Evolutionary conservation across 305 asterid genomes (phyloP).

Genomic region (Stenogyne calaminthoides): DNA sequence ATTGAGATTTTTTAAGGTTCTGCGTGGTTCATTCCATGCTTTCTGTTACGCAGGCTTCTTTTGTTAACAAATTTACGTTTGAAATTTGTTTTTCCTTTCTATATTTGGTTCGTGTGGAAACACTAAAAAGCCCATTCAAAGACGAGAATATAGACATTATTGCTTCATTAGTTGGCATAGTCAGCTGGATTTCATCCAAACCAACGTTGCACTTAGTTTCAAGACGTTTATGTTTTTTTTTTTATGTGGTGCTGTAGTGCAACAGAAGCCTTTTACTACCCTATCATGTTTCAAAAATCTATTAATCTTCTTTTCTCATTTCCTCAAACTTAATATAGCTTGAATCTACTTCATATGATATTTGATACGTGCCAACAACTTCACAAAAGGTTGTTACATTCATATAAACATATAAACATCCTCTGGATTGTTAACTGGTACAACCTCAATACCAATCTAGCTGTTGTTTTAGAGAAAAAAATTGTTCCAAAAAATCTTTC

Average conservation of each 20-base stretch:
- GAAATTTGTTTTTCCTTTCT: not conserved
- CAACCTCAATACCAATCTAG: too few relatives aligned
- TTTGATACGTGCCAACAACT: too few relatives aligned
- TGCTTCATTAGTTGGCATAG: constrained; percentile 1
- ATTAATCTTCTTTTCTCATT: constrained; percentile 1
- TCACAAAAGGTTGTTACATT: too few relatives aligned
- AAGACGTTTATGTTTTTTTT: not conserved
- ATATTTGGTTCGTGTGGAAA: not conserved
- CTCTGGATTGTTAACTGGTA: too few relatives aligned
- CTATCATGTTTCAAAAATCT: not conserved
- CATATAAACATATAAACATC: too few relatives aligned
- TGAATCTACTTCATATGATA: not conserved
- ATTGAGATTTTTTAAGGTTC: not conserved
- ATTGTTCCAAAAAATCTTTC: too few relatives aligned
- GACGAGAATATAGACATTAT: not conserved
- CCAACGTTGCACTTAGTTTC: not conserved
- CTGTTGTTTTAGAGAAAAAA: too few relatives aligned
- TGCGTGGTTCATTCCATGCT: not conserved
- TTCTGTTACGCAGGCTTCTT: not conserved
- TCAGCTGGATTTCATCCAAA: not conserved
- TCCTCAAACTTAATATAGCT: not conserved
- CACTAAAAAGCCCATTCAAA: not conserved
- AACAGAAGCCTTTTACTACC: not conserved
- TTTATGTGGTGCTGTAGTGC: too few relatives aligned
- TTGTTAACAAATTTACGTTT: not conserved